Evolutionary conservation across 2,329 filamentous ascomycete genomes (phyloP), one percentile per base, ranked within the genome.

Genomic region (Dactylonectria macrodidyma): DNA sequence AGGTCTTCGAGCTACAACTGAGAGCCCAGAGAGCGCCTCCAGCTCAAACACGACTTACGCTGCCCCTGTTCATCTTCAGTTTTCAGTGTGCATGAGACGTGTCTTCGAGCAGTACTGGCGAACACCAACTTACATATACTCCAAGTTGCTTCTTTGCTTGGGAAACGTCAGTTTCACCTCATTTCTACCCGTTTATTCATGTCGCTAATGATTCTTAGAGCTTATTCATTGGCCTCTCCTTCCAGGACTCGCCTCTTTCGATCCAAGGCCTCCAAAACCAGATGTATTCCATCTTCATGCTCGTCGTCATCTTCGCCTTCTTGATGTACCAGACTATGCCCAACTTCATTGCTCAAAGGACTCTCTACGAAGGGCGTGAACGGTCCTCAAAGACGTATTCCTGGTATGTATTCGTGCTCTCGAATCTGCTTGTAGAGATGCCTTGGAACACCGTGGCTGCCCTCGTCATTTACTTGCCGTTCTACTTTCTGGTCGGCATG

Each of bases 241-340:
- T 65, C 36, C 65, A 65, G 16, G 34, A 67, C 34, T 57, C 65
- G 5, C 61, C 65, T 19, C 57, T 67, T 19, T 67, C 65, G 2
- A 81, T 88, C 33, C 88, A 91, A 72, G 90, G 90, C n/a, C 83
- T 92, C n/a, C 89, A 92, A 73, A 91, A 91, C 78, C 88, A 91
- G 61, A 85, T 92, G 78, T 92, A 92, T 77, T 84, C 84, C 69
- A 88, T 91, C 66, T 92, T 93, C 81, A 90, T 92, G 88, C 79
- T 91, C 47, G 81, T 87, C 69, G 91, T 88, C 26, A 89, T 92
- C 77, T 92, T 93, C 76, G 87, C 87, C 62, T 62, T 65, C 58
- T 34, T 90, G 55, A 84, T 86, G 5, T 85, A 90, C 69, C 88
- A 90, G 68, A 87, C 89, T 9, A 92, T 92, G 90, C 90, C 90